Evolutionary conservation across 1,139 yeast species (phyloP).

Genomic region (Blastobotrys serpentis): DNA sequence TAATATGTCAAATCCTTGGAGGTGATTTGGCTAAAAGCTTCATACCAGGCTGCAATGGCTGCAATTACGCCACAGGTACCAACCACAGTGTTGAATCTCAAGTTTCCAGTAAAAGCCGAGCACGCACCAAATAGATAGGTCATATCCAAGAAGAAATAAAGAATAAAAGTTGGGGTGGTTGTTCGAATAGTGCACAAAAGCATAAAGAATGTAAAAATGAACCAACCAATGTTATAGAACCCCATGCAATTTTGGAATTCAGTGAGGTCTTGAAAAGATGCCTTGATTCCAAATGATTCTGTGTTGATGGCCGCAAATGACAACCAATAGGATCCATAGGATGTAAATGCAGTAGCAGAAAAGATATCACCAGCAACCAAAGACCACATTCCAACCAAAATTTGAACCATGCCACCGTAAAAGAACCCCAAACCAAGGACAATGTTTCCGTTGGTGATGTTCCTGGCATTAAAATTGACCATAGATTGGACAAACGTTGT

Average conservation of each 20-base stretch:
- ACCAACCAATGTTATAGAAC: conserved; percentile 74
- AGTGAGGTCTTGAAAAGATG: conserved; percentile 49
- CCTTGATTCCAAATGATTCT: conserved; percentile 68
- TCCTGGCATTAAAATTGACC: conserved; percentile 59
- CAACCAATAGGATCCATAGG: conserved; percentile 90
- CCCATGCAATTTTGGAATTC: conserved; percentile 62
- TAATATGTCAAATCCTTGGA: conserved; percentile 44
- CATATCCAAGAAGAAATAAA: conserved; percentile 62
- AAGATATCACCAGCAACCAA: conserved; percentile 72
- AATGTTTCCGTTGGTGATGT: conserved; percentile 51
- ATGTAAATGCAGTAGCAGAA: conserved; percentile 77
- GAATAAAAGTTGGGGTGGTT: conserved; percentile 68
- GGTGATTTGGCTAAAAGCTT: conserved; percentile 89
- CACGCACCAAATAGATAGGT: conserved; percentile 69
- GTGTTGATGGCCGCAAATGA: conserved; percentile 69
- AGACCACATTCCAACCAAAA: conserved; percentile 76
- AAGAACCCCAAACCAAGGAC: conserved; percentile 76
- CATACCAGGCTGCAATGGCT: conserved; percentile 82
- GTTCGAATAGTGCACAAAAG: conserved; percentile 71
- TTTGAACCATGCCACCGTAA: conserved; percentile 82
- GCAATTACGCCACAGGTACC: conserved; percentile 81
- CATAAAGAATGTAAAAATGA: conserved; percentile 70
- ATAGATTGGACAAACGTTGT: conserved; percentile 79
- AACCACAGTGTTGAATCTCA: conserved; percentile 58
- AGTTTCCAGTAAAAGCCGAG: conserved; percentile 50